A percentile compares a stretch with the other conserved stretches of the same genome.
Conservation (phyloP, 192 early-diverging fungal genomes). For the Coemansia sp. region DNA sequence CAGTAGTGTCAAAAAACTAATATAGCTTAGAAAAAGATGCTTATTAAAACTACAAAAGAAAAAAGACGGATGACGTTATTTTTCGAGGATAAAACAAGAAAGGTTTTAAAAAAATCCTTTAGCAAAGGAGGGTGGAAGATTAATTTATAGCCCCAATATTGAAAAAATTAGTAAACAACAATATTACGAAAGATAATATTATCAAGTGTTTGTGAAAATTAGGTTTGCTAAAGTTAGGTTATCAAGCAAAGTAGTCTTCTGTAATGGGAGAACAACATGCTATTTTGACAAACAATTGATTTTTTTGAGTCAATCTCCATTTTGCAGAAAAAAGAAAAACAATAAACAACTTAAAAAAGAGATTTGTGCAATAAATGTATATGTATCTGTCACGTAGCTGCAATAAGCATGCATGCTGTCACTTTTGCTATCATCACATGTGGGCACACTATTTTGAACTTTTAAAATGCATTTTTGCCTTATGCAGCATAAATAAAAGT, state of each 20-base stretch:
- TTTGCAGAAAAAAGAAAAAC: not conserved
- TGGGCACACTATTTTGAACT: not conserved
- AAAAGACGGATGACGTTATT: not conserved
- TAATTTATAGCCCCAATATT: not conserved
- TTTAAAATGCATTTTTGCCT: conserved; percentile 5
- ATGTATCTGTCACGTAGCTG: not conserved
- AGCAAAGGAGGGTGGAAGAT: not conserved
- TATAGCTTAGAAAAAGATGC: not conserved
- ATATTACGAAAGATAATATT: not conserved
- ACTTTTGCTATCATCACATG: conserved; percentile 1
- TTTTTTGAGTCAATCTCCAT: not conserved
- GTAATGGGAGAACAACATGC: not conserved
- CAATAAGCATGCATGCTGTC: not conserved
- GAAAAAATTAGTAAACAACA: not conserved
- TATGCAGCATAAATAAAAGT: not conserved
- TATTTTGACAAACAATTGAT: not conserved
- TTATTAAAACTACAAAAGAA: not conserved
- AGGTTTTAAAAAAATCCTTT: not conserved
- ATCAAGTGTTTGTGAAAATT: not conserved
- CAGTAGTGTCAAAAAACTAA: not conserved
- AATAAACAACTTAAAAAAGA: not conserved
- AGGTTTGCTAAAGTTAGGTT: not conserved
- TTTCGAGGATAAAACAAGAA: not conserved
- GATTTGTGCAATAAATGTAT: not conserved
- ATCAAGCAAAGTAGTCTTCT: not conserved